phyloP scores from a whole-genome alignment of 495 filamentous ascomycete genomes.

The Aspergillus coremiiformis region DNA sequence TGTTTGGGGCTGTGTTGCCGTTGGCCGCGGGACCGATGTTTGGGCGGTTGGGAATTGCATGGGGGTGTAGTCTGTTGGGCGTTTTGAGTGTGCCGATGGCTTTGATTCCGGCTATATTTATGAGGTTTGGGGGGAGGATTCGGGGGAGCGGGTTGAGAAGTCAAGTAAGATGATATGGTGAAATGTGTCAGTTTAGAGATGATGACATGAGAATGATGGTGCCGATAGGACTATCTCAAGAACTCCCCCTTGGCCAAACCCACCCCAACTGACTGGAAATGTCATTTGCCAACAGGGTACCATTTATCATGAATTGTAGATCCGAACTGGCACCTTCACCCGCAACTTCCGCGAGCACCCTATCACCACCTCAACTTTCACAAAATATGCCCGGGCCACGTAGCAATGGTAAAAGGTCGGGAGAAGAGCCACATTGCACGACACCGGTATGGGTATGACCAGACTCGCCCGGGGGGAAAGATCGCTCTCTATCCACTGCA shows the following conservation, averaged over 20 bases:
- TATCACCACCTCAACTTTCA: not conserved
- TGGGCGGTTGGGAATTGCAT: conserved; percentile 24
- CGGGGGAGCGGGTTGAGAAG: not conserved
- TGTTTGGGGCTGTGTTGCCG: conserved; percentile 49
- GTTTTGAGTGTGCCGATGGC: conserved; percentile 29
- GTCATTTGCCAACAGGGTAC: too few species aligned
- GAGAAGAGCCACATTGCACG: not conserved
- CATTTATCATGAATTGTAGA: not conserved
- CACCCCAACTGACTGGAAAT: too few species aligned
- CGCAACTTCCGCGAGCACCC: not conserved
- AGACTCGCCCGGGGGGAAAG: not conserved
- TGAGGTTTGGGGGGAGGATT: not conserved
- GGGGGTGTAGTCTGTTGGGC: conserved; percentile 30
- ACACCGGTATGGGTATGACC: not conserved
- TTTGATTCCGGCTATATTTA: conserved; percentile 27
- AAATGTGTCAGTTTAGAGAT: too few species aligned
- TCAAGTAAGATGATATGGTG: too few species aligned
- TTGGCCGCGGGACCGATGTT: conserved; percentile 31
- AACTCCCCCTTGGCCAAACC: too few species aligned
- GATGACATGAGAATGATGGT: too few species aligned
- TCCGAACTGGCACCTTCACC: not conserved
- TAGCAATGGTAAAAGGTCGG: not conserved
- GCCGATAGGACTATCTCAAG: too few species aligned
- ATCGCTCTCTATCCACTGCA: not conserved
- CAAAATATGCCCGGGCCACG: not conserved